These are phyloP conservation scores for Bombardia bombarda DNA, from an alignment of 495 filamentous ascomycete species.

Conservation along the genomic window DNA sequence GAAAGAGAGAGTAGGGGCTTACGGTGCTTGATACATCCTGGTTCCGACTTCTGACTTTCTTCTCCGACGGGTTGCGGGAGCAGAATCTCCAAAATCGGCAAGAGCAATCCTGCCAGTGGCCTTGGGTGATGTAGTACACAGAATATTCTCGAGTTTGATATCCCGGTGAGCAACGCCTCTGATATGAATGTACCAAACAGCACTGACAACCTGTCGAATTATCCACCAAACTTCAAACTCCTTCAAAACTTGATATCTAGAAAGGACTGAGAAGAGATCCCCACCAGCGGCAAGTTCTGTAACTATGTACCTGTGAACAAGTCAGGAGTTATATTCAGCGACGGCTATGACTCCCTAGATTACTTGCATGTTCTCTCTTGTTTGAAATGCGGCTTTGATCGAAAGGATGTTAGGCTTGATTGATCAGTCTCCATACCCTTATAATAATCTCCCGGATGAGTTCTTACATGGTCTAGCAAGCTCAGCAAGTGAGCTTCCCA, in stretches of 20 bases:
- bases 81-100: conserved; percentile 67
- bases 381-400: conserved; percentile 45
- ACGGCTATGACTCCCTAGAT: background rate
- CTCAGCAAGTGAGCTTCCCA: conserved; percentile 51
- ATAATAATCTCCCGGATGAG: too few relatives aligned
- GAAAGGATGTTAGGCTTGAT: conserved; percentile 54
- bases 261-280: conserved; percentile 47
- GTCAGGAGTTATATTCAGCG: background rate
- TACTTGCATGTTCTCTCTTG: conserved; percentile 44
- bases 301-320: conserved; percentile 49
- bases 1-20: conserved; percentile 25
- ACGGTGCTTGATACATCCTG: conserved; percentile 62
- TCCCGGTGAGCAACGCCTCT: conserved; percentile 83
- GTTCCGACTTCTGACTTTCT: conserved; percentile 62
- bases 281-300: conserved; percentile 61
- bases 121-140: conserved; percentile 53
- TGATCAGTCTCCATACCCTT: too few relatives aligned
- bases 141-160: conserved; percentile 94
- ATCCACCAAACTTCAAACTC: conserved; percentile 73
- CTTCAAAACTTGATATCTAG: conserved; percentile 41
- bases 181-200: conserved; percentile 71
- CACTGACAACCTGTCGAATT: conserved; percentile 72
- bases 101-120: conserved; percentile 52
- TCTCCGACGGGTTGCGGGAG: conserved; percentile 31
- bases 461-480: conserved; percentile 50